Evolutionary conservation across 306 rosid species (phyloP), one percentile per base, ranked within the genome.

Genomic region (Trifolium fragiferum): DNA sequence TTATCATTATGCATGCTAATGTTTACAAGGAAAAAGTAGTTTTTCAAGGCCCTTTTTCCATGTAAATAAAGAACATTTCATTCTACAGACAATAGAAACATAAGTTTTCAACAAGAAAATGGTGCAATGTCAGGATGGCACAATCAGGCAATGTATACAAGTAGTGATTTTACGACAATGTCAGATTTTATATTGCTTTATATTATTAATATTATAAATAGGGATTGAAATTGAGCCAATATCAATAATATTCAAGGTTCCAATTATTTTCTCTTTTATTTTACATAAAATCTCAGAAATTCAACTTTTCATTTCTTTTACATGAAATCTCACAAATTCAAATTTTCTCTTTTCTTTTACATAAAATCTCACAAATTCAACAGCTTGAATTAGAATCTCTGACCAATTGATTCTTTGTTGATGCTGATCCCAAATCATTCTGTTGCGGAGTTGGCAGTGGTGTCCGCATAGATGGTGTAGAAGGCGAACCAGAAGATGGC

Each of bases 331-430:
- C 33, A 30, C 33, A 30, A 30, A 30, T 30, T 30, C 33, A 30
- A 30, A 6, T 30, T 30, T 30, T 30, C 33, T 30, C 33, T 30
- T 30, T 30, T 30, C 33, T 30, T 30, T 30, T 30, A 30, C 33
- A 30, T 30, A 30, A 30, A 30, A 30, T 30, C 33, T 30, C 33
- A 30, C 33, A 30, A 30, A 30, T 4, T 30, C 33, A 23, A 46
- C 33, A 4, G 25, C 3, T 13, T 8, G 38, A 60, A 46, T 6
- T 51, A 18, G 10, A 19, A 10, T 35, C 51, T 46, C 92, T 68
- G 16, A 90, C 97, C 93, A 85, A 32, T 75, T 85, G 87, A 83
- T 84, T 87, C 61, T 88, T 83, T 12, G 82, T 76, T 43, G 92
- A 83, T 35, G 87, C 54, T 60, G 96, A 80, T 51, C 84, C 83